Conservation (phyloP, 2,329 filamentous ascomycete species). For the Hyphodiscus sp. region DNA sequence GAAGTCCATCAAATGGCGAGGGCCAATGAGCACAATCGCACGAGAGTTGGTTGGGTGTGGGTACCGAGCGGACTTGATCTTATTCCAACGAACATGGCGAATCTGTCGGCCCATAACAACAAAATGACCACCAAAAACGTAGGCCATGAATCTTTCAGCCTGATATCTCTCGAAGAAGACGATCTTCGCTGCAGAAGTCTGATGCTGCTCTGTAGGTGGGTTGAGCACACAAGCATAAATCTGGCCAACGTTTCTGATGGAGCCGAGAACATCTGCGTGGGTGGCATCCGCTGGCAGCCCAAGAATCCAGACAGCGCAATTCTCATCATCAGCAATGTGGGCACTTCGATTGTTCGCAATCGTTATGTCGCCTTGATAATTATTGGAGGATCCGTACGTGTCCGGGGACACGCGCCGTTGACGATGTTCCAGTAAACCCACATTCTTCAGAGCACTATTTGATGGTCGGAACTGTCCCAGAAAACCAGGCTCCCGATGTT, state of each 20-base stretch:
- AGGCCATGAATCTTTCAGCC: neutral
- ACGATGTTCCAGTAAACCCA: neutral
- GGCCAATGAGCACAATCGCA: neutral
- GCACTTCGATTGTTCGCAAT: neutral
- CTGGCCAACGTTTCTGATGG: neutral
- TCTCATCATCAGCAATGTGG: neutral
- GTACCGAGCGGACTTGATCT: neutral
- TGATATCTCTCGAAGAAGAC: conserved; percentile 1
- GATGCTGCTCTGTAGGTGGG: conserved; percentile 1
- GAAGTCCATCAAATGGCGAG: neutral
- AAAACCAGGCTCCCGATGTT: neutral
- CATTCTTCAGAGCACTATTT: neutral
- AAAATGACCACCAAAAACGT: neutral
- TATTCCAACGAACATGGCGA: neutral
- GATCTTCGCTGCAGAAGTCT: conserved; percentile 8
- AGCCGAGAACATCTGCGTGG: neutral
- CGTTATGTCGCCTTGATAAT: neutral
- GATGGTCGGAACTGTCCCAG: neutral
- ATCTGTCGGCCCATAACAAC: neutral
- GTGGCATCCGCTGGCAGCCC: neutral
- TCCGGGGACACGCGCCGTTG: neutral
- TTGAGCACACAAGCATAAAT: conserved; percentile 8
- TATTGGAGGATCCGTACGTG: neutral
- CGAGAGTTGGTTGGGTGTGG: neutral
- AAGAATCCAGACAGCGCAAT: neutral